phyloP scores from a whole-genome alignment of 2,329 filamentous ascomycete genomes.

The Stachybotrys echinatus region DNA sequence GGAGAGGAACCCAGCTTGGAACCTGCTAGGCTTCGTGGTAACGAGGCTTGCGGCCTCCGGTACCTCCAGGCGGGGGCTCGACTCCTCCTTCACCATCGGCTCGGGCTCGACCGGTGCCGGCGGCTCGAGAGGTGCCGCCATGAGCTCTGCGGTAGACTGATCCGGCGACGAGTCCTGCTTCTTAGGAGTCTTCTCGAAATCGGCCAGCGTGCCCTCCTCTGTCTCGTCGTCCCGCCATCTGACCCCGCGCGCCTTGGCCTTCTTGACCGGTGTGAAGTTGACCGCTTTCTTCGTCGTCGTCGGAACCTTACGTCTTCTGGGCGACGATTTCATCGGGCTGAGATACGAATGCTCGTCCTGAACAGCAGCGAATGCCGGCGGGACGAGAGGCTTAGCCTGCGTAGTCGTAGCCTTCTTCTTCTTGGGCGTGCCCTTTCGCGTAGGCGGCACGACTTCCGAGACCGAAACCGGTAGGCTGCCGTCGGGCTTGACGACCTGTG shows the following conservation, averaged over 20 bases:
- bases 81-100: constrained; percentile 34
- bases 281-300: constrained; percentile 62
- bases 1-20: constrained; percentile 84
- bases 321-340: constrained; percentile 67
- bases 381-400: constrained; percentile 37
- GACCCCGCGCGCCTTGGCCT: constrained; percentile 71
- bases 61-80: constrained; percentile 55
- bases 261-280: constrained; percentile 77
- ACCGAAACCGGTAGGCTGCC: constrained; percentile 54
- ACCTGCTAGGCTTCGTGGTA: constrained; percentile 61
- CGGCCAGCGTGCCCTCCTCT: constrained; percentile 77
- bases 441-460: constrained; percentile 64
- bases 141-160: constrained; percentile 13
- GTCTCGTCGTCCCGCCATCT: constrained; percentile 89
- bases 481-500: constrained; percentile 88
- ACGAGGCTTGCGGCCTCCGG: constrained; percentile 29
- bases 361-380: constrained; percentile 33
- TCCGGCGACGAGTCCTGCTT: constrained; percentile 53
- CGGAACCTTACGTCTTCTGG: constrained; percentile 68
- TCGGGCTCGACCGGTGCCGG: constrained; percentile 5
- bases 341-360: constrained; percentile 22
- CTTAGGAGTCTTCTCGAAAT: constrained; percentile 87
- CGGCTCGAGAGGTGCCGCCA: constrained; percentile 14
- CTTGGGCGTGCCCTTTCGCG: constrained; percentile 71
- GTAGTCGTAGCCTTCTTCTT: constrained; percentile 51